Base-by-base conservation (phyloP, 2,329 filamentous ascomycete species). In the Didymella keratinophila region DNA sequence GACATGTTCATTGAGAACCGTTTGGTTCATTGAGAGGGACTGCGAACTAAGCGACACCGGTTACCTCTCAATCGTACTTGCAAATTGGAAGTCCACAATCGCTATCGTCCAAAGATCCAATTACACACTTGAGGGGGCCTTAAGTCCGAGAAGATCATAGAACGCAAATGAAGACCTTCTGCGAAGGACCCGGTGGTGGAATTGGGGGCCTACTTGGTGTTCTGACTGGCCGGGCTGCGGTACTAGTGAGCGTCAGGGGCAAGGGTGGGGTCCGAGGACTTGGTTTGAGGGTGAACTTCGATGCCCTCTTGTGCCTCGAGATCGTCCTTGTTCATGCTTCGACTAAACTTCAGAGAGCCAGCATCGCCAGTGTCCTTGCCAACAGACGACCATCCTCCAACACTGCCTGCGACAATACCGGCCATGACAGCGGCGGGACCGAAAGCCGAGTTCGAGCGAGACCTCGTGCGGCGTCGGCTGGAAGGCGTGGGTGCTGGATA, bases 381-480 rank as follows among this genome's bases (percentile, higher is more conserved):
- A 54, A 87, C 84, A 1, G 90, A 90, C 45, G 89, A 91, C 90
- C 90, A 93, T 27, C 88, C 89, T 14, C 87, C 89, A 34, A 93
- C 86, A 69, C 88, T 89, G 42, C 89, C 90, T 9, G 90, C 90
- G 48, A 93, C 86, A 57, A 93, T 89, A 60, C 91, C 91, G n/a
- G 90, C 89, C 90, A 93, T 93, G 60, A 92, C 90, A 8, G 88
- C 87, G 1, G 89, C 88, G 2, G 90, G 89, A 11, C 88, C 90
- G 11, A 93, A 82, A 1, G 89, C 89, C 27, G 89, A 92, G 71
- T 86, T 89, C 42, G 88, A 91, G 64, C 88, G 83, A 48, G 89
- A 90, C 50, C 89, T 85, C 54, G 82, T 85, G 48, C 89, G 77
- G 41, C 74, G 74, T 83, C 70, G 86, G 83, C 67, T 88, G 81